Evolutionary conservation across 2,329 filamentous ascomycete genomes (phyloP).

Genomic region (Periconia sp.): DNA sequence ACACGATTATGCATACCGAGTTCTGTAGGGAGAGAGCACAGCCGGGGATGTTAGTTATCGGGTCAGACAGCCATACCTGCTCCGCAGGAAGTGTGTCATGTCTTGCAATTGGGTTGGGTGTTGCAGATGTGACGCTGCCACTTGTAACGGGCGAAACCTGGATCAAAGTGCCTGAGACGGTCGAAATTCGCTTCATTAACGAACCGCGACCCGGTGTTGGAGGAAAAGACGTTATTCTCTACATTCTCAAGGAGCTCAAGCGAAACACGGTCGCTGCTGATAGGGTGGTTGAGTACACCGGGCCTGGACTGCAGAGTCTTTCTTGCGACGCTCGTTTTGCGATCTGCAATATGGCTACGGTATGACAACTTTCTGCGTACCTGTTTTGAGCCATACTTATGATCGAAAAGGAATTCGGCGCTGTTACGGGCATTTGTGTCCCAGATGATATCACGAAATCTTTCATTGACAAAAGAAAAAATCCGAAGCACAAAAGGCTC

Average conservation of each 20-base stretch:
- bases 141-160: conserved; percentile 52
- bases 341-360: conserved; percentile 52
- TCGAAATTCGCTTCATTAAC: conserved; percentile 46
- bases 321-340: conserved; percentile 51
- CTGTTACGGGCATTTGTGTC: conserved; percentile 47
- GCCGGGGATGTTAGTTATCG: conserved; percentile 49
- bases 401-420: conserved; percentile 43
- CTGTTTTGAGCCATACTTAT: not conserved
- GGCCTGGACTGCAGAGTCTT: conserved; percentile 44
- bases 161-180: conserved; percentile 50
- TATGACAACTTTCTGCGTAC: not conserved
- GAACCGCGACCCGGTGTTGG: conserved; percentile 41
- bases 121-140: conserved; percentile 49
- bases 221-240: conserved; percentile 52
- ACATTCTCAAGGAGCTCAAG: conserved; percentile 48
- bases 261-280: conserved; percentile 51
- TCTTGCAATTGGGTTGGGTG: conserved; percentile 50
- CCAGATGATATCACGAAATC: conserved; percentile 42
- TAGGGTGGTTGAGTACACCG: conserved; percentile 50
- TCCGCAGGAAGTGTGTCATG: conserved; percentile 46
- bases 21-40: too few species aligned
- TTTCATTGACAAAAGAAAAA: conserved; percentile 40
- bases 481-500: conserved; percentile 35
- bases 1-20: conserved; percentile 33
- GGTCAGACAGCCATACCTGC: conserved; percentile 52